These are phyloP conservation scores for Pyrenophora tritici-repentis DNA, from an alignment of 2,329 filamentous ascomycete genomes.

Conservation along the genomic window DNA sequence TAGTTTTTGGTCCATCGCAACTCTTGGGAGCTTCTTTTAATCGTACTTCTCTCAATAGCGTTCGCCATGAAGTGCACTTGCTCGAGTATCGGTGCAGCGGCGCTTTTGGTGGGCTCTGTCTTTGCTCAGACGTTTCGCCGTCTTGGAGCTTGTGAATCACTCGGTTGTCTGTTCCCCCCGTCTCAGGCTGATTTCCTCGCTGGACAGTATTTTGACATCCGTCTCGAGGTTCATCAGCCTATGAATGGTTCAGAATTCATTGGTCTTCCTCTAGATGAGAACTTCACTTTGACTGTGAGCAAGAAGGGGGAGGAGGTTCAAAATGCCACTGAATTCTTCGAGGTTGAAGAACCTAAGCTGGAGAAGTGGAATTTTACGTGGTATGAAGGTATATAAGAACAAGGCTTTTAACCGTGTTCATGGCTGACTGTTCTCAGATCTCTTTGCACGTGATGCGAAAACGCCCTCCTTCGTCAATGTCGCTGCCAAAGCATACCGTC, in stretches of 20 bases:
- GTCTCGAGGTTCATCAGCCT: constrained; percentile 80
- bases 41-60: constrained; percentile 16
- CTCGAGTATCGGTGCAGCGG: constrained; percentile 34
- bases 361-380: constrained; percentile 85
- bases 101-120: constrained; percentile 33
- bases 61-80: constrained; percentile 39
- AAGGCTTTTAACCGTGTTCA: too few species aligned
- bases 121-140: constrained; percentile 61
- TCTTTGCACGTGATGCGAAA: constrained; percentile 74
- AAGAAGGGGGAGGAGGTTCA: constrained; percentile 64
- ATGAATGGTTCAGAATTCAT: constrained; percentile 82
- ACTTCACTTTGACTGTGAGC: constrained; percentile 75
- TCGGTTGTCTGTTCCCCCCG: constrained; percentile 62
- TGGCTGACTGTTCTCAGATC: constrained; percentile 53
- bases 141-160: constrained; percentile 59
- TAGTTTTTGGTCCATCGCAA: constrained; percentile 25
- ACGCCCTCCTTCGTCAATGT: constrained; percentile 78
- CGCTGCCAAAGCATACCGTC: constrained; percentile 76
- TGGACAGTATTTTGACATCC: constrained; percentile 82
- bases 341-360: constrained; percentile 69
- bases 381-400: constrained; percentile 66
- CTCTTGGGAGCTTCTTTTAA: constrained; percentile 21
- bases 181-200: constrained; percentile 78
- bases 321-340: constrained; percentile 69
- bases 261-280: constrained; percentile 69